Percentiles rank a stretch among this genome's conserved stretches.
phyloP scores from a whole-genome alignment of 129 eudicot genomes.

The Mikania micrantha region DNA sequence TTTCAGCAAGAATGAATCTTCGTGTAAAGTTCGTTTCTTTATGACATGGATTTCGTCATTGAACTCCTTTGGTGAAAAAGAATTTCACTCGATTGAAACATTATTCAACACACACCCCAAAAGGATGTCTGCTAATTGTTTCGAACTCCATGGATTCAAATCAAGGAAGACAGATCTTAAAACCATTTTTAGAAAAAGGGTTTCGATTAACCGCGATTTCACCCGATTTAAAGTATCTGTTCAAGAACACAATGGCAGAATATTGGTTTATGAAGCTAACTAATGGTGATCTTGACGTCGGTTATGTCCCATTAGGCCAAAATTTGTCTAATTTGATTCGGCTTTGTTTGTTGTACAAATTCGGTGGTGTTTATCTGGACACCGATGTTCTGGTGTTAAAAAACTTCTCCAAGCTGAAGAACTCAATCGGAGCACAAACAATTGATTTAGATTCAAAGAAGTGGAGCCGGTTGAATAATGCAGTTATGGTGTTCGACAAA shows the following conservation, averaged over 20 bases:
- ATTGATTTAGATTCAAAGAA: conserved; percentile 47
- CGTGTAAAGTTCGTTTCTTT: conserved; percentile 70
- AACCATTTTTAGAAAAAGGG: conserved; percentile 55
- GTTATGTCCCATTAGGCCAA: conserved; percentile 79
- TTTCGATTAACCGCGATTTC: conserved; percentile 57
- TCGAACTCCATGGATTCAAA: conserved; percentile 69
- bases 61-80: conserved; percentile 57
- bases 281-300: conserved; percentile 49
- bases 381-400: conserved; percentile 69
- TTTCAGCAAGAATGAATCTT: conserved; percentile 40
- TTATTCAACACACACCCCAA: conserved; percentile 68
- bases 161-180: conserved; percentile 45
- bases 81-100: conserved; percentile 45
- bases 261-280: conserved; percentile 49
- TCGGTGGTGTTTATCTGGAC: conserved; percentile 84
- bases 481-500: conserved; percentile 90
- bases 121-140: conserved; percentile 69
- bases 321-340: conserved; percentile 88
- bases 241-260: conserved; percentile 76
- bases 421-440: conserved; percentile 81
- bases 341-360: conserved; percentile 67
- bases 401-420: conserved; percentile 48
- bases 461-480: conserved; percentile 88
- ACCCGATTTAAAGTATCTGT: conserved; percentile 62
- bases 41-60: conserved; percentile 95